Evolutionary conservation across 2,329 filamentous ascomycete genomes (phyloP).

Genomic region (Kalaharituber pfeilii): DNA sequence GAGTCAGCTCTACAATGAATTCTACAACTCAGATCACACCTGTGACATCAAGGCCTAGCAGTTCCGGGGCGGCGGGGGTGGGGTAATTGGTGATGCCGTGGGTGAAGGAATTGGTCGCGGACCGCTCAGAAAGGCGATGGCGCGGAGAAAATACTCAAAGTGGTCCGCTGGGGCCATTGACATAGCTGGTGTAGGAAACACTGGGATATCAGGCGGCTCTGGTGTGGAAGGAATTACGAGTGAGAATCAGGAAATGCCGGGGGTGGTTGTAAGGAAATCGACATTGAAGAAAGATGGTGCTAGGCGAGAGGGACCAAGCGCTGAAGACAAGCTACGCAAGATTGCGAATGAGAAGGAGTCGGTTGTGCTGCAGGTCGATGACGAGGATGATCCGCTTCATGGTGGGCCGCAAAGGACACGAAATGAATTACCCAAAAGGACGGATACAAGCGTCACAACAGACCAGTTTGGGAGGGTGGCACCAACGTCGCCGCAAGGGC

Average conservation of each 20-base stretch:
- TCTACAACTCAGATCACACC: constrained; percentile 4
- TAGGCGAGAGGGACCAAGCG: not conserved
- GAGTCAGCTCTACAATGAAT: not conserved
- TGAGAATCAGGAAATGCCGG: not conserved
- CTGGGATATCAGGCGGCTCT: not conserved
- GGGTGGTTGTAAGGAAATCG: not conserved
- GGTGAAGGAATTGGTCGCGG: constrained; percentile 12
- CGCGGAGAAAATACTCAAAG: constrained; percentile 19
- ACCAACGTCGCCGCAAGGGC: too few species aligned
- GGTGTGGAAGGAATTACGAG: too few species aligned
- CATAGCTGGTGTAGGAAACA: not conserved
- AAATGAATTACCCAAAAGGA: too few species aligned
- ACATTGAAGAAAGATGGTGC: not conserved
- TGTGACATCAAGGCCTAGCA: not conserved
- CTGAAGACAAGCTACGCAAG: not conserved
- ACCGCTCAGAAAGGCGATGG: constrained; percentile 21
- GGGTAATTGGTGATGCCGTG: not conserved
- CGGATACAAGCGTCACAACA: too few species aligned
- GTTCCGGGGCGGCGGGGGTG: not conserved
- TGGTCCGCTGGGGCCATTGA: constrained; percentile 13
- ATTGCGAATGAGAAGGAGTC: not conserved
- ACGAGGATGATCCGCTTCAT: too few species aligned
- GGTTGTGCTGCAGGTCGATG: not conserved
- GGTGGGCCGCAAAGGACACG: too few species aligned
- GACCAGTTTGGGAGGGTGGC: too few species aligned